Percentiles rank a stretch among this genome's conserved stretches.
These are phyloP conservation scores for Ophiostoma pallidulum DNA, from an alignment of 2,329 filamentous ascomycete genomes.

Conservation along the genomic window DNA sequence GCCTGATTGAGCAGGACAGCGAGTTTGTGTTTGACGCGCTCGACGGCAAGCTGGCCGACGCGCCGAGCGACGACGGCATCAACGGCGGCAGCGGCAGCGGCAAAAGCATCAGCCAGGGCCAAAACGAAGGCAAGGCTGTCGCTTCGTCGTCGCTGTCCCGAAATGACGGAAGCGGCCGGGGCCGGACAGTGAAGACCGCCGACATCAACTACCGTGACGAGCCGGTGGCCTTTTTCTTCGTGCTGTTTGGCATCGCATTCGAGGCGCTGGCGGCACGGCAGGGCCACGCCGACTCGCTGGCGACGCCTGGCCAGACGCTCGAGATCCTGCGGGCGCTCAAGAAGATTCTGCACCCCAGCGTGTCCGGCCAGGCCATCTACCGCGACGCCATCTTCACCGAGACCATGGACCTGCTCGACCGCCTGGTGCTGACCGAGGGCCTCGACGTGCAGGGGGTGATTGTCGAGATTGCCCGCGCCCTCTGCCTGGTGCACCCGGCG, in stretches of 20 bases:
- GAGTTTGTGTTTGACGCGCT: slow-evolving; percentile 95
- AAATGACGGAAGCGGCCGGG: too few relatives aligned
- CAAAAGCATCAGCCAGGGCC: neutral
- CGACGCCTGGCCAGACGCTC: slow-evolving; percentile 63
- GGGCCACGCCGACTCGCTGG: slow-evolving; percentile 54
- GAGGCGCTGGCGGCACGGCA: slow-evolving; percentile 84
- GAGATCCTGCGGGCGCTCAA: slow-evolving; percentile 86
- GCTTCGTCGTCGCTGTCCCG: too few relatives aligned
- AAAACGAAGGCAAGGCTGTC: neutral
- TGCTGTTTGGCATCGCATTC: slow-evolving; percentile 91
- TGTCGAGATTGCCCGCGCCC: slow-evolving; percentile 81
- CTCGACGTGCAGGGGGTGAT: slow-evolving; percentile 84
- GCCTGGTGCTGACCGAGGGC: slow-evolving; percentile 83
- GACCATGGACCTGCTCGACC: slow-evolving; percentile 90
- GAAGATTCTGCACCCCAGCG: slow-evolving; percentile 88
- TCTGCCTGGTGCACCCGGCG: slow-evolving; percentile 86
- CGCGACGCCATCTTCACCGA: slow-evolving; percentile 93
- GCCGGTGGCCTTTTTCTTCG: slow-evolving; percentile 97
- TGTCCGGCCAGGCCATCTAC: slow-evolving; percentile 94
- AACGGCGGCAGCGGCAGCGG: neutral
- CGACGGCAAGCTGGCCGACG: slow-evolving; percentile 65
- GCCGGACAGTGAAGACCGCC: slow-evolving; percentile 43
- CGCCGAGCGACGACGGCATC: slow-evolving; percentile 27
- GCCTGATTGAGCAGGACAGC: slow-evolving; percentile 93
- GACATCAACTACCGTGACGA: slow-evolving; percentile 98